phyloP scores from a whole-genome alignment of 768 basidiomycete genomes.

The Rhodosporidiobolus sp. region DNA sequence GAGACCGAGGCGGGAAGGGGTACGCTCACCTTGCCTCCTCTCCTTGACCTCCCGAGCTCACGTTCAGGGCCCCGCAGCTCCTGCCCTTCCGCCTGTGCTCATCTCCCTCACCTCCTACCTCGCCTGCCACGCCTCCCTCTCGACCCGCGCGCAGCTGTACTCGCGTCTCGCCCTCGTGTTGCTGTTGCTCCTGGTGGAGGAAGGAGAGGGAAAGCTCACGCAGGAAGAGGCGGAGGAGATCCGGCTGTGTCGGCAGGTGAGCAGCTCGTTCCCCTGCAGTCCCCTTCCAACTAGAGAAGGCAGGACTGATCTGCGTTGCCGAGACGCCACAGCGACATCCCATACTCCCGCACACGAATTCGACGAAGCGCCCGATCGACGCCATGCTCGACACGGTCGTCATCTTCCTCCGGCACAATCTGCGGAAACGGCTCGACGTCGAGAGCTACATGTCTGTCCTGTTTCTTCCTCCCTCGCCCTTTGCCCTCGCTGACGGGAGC shows the following conservation, averaged over 20 bases:
- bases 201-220: conserved; percentile 28
- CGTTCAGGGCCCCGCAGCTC: neutral
- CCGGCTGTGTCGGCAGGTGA: conserved; percentile 30
- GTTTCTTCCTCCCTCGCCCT: no score
- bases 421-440: conserved; percentile 31
- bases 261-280: neutral
- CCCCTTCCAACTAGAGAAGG: neutral
- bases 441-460: conserved; percentile 32
- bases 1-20: neutral
- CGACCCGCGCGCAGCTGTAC: conserved; percentile 19
- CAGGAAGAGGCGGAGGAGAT: neutral
- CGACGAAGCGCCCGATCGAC: neutral
- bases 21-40: neutral
- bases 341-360: neutral
- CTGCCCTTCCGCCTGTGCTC: conserved; percentile 15
- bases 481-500: neutral
- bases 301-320: neutral
- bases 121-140: conserved; percentile 31
- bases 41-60: neutral
- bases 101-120: conserved; percentile 41
- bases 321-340: conserved; percentile 10
- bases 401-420: conserved; percentile 33
- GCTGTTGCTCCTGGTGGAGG: conserved; percentile 36
- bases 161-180: conserved; percentile 22
- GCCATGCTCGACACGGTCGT: conserved; percentile 35